Conservation (phyloP, 768 basidiomycete genomes). For the Butyriboletus loyo region DNA sequence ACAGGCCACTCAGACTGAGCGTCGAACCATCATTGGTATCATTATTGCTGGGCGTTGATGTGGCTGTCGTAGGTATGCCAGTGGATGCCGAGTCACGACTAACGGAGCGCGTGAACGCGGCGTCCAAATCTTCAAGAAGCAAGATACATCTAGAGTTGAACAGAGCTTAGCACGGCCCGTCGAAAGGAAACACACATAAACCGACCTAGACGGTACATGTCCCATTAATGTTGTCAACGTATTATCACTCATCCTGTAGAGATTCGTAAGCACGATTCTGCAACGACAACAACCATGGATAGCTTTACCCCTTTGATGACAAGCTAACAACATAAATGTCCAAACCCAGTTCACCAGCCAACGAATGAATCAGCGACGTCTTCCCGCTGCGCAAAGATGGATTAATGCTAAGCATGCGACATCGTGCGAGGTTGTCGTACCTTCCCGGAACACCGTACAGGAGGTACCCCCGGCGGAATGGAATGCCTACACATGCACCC, state of each 20-base stretch:
- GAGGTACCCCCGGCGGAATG: slow-evolving; percentile 83
- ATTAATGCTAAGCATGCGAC: slow-evolving; percentile 11
- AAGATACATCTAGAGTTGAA: slow-evolving; percentile 68
- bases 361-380: slow-evolving; percentile 81
- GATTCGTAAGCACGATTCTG: slow-evolving; percentile 6
- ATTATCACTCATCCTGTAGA: slow-evolving; percentile 82
- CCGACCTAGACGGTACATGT: slow-evolving; percentile 77
- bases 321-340: slow-evolving; percentile 91
- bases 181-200: neutral
- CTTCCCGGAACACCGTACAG: slow-evolving; percentile 85
- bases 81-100: slow-evolving; percentile 80
- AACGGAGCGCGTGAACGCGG: slow-evolving; percentile 85
- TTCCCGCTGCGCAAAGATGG: slow-evolving; percentile 55
- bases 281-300: slow-evolving; percentile 1
- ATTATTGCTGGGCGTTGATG: slow-evolving; percentile 39
- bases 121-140: slow-evolving; percentile 91
- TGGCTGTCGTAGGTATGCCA: slow-evolving; percentile 57
- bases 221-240: slow-evolving; percentile 85
- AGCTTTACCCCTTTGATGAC: slow-evolving; percentile 76
- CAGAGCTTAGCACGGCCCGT: slow-evolving; percentile 11
- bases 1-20: slow-evolving; percentile 76
- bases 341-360: slow-evolving; percentile 80
- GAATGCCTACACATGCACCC: slow-evolving; percentile 56
- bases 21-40: slow-evolving; percentile 74
- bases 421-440: slow-evolving; percentile 33